Conservation (phyloP, 768 basidiomycete species). For the Rhizopogon rudus region DNA sequence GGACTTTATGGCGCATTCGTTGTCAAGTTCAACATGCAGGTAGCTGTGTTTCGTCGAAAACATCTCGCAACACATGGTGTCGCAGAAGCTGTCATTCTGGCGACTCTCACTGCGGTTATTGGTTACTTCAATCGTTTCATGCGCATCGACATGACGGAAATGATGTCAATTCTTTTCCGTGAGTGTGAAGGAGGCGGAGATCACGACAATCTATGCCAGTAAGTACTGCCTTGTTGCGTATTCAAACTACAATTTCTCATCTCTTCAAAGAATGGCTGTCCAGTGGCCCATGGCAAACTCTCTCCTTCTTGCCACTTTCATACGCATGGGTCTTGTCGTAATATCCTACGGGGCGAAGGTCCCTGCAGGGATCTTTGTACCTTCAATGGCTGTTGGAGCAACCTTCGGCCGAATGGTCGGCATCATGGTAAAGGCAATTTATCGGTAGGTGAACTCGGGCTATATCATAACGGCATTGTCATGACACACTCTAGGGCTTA, state of each 20-base stretch:
- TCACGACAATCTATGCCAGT: slow-evolving; percentile 95
- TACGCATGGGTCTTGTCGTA: slow-evolving; percentile 82
- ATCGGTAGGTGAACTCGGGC: slow-evolving; percentile 46
- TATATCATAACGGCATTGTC: not conserved
- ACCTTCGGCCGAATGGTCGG: slow-evolving; percentile 97
- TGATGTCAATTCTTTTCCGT: slow-evolving; percentile 89
- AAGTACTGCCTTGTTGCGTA: slow-evolving; percentile 27
- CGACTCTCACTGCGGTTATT: slow-evolving; percentile 84
- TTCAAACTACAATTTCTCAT: not conserved
- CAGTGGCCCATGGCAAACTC: slow-evolving; percentile 98
- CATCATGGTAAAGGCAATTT: slow-evolving; percentile 91
- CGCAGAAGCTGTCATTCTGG: slow-evolving; percentile 83
- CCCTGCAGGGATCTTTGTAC: slow-evolving; percentile 96
- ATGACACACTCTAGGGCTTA: slow-evolving; percentile 52
- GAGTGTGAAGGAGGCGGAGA: slow-evolving; percentile 95
- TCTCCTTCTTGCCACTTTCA: slow-evolving; percentile 83
- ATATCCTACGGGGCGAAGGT: slow-evolving; percentile 96
- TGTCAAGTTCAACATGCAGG: slow-evolving; percentile 94
- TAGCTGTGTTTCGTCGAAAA: slow-evolving; percentile 91
- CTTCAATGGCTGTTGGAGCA: slow-evolving; percentile 98
- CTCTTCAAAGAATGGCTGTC: slow-evolving; percentile 58
- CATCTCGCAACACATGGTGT: slow-evolving; percentile 81
- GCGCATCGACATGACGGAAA: slow-evolving; percentile 96
- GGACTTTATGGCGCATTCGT: slow-evolving; percentile 97
- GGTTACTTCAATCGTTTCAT: slow-evolving; percentile 94